These are phyloP conservation scores for Suillus spraguei DNA, from an alignment of 768 basidiomycete genomes.

Conservation along the genomic window DNA sequence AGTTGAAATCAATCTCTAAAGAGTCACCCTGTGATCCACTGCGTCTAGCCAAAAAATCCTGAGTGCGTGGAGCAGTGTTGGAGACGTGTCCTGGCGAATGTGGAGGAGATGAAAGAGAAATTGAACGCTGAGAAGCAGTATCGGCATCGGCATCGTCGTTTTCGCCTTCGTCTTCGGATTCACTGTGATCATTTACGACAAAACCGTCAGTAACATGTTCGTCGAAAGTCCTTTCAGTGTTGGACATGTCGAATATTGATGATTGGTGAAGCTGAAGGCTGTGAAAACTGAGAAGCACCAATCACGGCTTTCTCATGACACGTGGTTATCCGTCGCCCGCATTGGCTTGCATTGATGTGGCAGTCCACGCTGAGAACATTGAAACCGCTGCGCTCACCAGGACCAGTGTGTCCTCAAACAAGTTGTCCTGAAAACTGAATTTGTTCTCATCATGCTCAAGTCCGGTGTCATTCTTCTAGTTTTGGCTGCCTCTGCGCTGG, in stretches of 20 bases:
- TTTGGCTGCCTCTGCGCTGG: not conserved
- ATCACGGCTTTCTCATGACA: not conserved
- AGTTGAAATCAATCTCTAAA: conserved; percentile 54
- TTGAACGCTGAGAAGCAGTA: conserved; percentile 78
- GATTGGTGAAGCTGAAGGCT: not conserved
- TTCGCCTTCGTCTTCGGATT: conserved; percentile 14
- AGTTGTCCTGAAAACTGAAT: not conserved
- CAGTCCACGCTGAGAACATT: not conserved
- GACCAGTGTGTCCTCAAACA: not conserved
- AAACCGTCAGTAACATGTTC: conserved; percentile 11
- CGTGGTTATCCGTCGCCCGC: not conserved
- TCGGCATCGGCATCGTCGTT: conserved; percentile 61
- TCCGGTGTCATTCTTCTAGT: not conserved
- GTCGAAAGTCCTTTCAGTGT: not conserved
- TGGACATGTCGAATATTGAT: conserved; percentile 7
- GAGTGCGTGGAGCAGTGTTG: conserved; percentile 22
- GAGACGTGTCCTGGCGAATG: conserved; percentile 49
- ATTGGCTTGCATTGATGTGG: not conserved
- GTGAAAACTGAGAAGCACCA: not conserved
- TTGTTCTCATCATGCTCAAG: conserved; percentile 4
- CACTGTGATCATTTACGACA: conserved; percentile 9
- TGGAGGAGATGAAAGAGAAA: conserved; percentile 69
- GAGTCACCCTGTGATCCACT: conserved; percentile 46
- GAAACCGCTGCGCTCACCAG: conserved; percentile 4
- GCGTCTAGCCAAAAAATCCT: conserved; percentile 40